A percentile compares a stretch with the other conserved stretches of the same genome.
Evolutionary conservation across 495 filamentous ascomycete genomes (phyloP).

Genomic region (Penicillium verhagenii): DNA sequence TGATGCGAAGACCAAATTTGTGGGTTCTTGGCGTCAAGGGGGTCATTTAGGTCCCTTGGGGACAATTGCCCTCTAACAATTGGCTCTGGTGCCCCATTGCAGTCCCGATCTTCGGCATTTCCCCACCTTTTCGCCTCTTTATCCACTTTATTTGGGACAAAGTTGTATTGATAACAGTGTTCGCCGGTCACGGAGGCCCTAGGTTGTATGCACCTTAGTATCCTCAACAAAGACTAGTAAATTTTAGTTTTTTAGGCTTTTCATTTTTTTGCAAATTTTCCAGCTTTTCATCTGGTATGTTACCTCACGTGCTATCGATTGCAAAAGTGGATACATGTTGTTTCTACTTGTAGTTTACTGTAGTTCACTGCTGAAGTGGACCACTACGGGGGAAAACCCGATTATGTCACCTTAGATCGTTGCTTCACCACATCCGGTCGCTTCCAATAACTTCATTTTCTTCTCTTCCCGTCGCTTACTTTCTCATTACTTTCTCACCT

Average conservation of each 20-base stretch:
- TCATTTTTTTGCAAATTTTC: too few species aligned
- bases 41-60: not conserved
- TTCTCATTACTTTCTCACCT: not conserved
- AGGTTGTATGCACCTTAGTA: too few species aligned
- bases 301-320: not conserved
- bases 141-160: not conserved
- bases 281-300: not conserved
- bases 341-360: not conserved
- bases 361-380: not conserved
- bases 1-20: not conserved
- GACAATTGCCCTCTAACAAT: not conserved
- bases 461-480: not conserved
- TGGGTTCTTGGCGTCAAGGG: not conserved
- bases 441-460: constrained; percentile 8
- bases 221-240: too few species aligned
- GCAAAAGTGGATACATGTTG: not conserved
- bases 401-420: constrained; percentile 18
- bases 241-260: not conserved
- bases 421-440: constrained; percentile 13
- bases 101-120: not conserved
- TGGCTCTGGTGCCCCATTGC: not conserved
- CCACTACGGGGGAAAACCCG: not conserved
- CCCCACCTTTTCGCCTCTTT: not conserved
- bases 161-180: not conserved
- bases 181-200: not conserved